Evolutionary conservation across 2,329 filamentous ascomycete genomes (phyloP).

Genomic region (Calonectria pauciramosa): DNA sequence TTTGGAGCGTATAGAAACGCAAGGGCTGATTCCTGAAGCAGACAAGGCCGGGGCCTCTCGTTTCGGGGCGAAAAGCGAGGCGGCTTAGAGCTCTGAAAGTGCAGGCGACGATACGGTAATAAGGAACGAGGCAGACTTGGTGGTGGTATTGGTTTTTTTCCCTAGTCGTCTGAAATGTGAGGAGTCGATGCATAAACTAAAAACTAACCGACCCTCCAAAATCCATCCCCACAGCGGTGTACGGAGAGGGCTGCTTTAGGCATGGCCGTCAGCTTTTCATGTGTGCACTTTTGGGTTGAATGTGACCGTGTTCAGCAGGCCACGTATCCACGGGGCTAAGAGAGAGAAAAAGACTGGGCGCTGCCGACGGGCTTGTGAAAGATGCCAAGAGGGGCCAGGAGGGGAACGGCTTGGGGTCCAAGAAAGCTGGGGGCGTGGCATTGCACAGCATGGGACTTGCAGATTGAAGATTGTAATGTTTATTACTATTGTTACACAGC

Average conservation of each 20-base stretch:
- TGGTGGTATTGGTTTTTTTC: not conserved
- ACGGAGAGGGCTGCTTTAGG: not conserved
- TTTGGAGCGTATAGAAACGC: not conserved
- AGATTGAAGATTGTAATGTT: not conserved
- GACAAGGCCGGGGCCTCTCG: not conserved
- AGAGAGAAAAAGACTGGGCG: not conserved
- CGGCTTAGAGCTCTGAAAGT: not conserved
- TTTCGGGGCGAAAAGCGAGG: not conserved
- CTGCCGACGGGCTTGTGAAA: not conserved
- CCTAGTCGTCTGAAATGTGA: not conserved
- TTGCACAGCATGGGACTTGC: not conserved
- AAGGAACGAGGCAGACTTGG: not conserved
- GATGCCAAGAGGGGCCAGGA: not conserved
- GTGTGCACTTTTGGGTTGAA: not conserved
- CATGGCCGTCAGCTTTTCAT: not conserved
- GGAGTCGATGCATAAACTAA: not conserved
- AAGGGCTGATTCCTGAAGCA: not conserved
- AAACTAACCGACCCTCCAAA: not conserved
- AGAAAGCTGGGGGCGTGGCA: not conserved
- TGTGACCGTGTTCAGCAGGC: not conserved
- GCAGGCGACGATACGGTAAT: not conserved
- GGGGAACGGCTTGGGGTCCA: not conserved
- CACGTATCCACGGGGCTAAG: not conserved
- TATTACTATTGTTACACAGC: not conserved
- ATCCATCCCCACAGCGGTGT: not conserved